These are phyloP conservation scores for Fusarium nisikadoi DNA, from an alignment of 2,329 filamentous ascomycete genomes.

Conservation along the genomic window DNA sequence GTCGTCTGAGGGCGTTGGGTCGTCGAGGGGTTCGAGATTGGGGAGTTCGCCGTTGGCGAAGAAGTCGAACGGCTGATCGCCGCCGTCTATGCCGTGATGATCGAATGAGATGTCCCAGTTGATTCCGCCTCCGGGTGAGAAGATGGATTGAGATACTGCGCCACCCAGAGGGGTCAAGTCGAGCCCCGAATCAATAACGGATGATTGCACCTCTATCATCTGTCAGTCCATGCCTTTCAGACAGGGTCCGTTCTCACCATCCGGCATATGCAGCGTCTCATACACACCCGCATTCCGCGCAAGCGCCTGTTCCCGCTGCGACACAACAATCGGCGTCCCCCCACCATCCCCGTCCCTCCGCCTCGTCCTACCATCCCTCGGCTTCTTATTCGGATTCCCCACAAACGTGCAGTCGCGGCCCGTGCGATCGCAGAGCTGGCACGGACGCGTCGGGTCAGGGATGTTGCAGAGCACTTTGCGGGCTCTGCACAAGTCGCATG, in stretches of 20 bases:
- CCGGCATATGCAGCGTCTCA: neutral
- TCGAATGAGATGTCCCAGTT: neutral
- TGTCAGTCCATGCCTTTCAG: neutral
- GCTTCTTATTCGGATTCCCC: conserved; percentile 31
- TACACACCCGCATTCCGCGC: neutral
- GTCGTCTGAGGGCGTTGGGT: neutral
- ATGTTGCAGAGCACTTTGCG: conserved; percentile 45
- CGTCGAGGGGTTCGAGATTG: neutral
- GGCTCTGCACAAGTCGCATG: conserved; percentile 1
- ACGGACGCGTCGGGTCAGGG: conserved; percentile 40
- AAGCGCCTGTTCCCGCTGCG: neutral
- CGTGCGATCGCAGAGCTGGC: conserved; percentile 40
- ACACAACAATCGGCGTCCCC: neutral
- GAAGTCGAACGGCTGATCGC: conserved; percentile 1
- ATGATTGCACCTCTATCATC: neutral
- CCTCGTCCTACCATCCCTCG: neutral
- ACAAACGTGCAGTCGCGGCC: conserved; percentile 41
- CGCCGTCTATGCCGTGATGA: neutral
- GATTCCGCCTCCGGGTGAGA: neutral
- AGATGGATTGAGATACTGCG: neutral
- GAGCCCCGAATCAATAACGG: fast-evolving
- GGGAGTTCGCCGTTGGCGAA: conserved; percentile 1
- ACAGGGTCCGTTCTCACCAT: neutral
- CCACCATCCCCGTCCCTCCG: fast-evolving
- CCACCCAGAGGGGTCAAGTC: neutral